Base-by-base conservation (phyloP, 148 eudicot genomes). In the Pouteria glomerata region DNA sequence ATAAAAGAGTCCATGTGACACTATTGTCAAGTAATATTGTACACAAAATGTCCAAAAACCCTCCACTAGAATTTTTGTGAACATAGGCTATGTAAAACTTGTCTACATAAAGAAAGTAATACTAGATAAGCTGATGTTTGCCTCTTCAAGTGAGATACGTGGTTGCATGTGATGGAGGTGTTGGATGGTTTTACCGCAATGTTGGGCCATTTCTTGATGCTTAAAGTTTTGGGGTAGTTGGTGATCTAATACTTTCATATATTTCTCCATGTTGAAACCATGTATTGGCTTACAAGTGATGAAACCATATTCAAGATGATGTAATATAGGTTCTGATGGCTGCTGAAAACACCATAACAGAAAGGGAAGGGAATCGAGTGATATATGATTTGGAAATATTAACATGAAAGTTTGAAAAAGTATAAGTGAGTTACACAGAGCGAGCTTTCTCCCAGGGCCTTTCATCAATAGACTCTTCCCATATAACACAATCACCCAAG, bases 361-460 rank as follows among this genome's bases (percentile, higher is more conserved):
- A 19, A 48, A 47, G 33, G 18, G 37, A 27, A 37, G 39, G 2
- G n/a, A n/a, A n/a, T n/a, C n/a, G n/a, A n/a, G n/a, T n/a, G n/a
- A 45, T 18, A 34, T 1, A 11, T 1, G 12, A 0, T 6, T 16
- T 45, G 37, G 41, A 12, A 39, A 53, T n/a, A 53, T 56, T 4
- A 27, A 26, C 30, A 56, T 27, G 31, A 37, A 69, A 34, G 37
- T 6, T 19, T 26, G 39, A 68, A 68, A 7, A 24, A 34, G 34
- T 21, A 42, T 31, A 13, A 18, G 51, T 65, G 47, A 47, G 50
- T 71, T 88, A 91, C 99, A 81, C 75, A 29, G 94, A 92, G 24
- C 92, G 99, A 50, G 94, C 99, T 73, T 87, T 88, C 79, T 92
- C 99, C 99, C 99, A 95, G 39, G 99, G 99, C 61, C 51, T 83